Base-by-base conservation (phyloP, 148 eudicot species). In the Vaccinium macrocarpon region DNA sequence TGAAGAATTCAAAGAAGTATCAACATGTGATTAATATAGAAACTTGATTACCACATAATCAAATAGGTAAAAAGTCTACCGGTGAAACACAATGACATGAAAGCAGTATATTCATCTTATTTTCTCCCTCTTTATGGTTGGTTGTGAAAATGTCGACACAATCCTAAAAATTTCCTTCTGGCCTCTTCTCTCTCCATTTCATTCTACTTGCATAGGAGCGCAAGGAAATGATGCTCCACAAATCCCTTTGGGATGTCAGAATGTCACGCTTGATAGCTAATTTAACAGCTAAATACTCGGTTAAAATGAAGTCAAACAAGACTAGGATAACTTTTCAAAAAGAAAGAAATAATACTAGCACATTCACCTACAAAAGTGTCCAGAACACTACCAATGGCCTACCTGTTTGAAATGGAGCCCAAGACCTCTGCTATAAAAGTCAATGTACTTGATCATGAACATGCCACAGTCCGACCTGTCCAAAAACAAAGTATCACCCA, bases 401-500 rank as follows among this genome's bases (percentile, higher is more conserved):
- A 96, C 99, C 99, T 97, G 99, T 75, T 87, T 85, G 80, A 97
- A 95, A 82, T 86, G 89, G 82, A 97, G 96, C 59, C 95, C 95
- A 81, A 93, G 49, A 75, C 89, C 99, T 86, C 99, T 93, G 90
- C 98, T 97, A 86, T 92, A 97, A 87, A 97, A 97, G 84, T 97
- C 99, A 25, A 93, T 89, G 87, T 95, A 97, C 84, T 97, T 97
- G 86, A 97, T 86, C 98, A 97, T 97, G 88, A 97, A 97, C 88
- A 97, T 85, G 66, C 99, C 99, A 86, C 99, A 97, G 84, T 97
- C 99, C 57, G n/a, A 97, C 90, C 99, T 97, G 91, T 82, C 79
- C 38, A 87, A 81, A 55, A 84, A 25, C 35, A 82, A 29, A 82
- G 52, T 38, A 56, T 56, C 72, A 85, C 59, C 35, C 53, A 77